Evolutionary conservation across 2,329 filamentous ascomycete genomes (phyloP), one percentile per base, ranked within the genome.

Genomic region (Ophiostoma sp.): DNA sequence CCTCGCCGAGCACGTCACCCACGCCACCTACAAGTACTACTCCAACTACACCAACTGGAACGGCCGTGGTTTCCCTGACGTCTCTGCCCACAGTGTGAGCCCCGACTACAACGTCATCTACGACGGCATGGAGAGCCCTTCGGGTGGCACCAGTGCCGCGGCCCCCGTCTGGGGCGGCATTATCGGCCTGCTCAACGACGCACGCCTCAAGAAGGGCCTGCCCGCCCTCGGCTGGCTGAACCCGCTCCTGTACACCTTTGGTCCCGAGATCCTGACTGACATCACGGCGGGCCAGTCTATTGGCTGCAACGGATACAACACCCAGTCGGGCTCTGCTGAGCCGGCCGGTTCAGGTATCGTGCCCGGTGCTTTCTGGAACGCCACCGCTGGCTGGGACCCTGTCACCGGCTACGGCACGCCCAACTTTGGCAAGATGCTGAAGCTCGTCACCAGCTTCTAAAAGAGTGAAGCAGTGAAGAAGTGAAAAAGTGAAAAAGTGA

Each of bases 121-220:
- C 49, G 75, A 76, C 44, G 75, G 74, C 7, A 64, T 67, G 1
- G 67, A 75, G 4, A 68, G 74, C 2, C 67, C 55, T 9, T 72
- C 74, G 1, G 78, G 77, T 14, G 78, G 78, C 27, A 79, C 78
- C 0, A 82, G 80, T 68, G 87, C 88, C 0, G 83, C 88, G 2
- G 79, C 85, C 0, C 89, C 89, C 0, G 79, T 87, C 0, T 83
- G 89, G 65, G 87, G 88, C 0, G 83, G 82, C 14, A 82, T 92
- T 71, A 78, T 92, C 65, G 81, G 84, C 0, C 81, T 90, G 49
- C 76, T 92, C 66, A 91, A 91, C 74, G 85, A 87, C 69, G 83
- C 84, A 36, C 80, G 87, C 44, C 76, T 89, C 64, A 78, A 82
- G 16, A 78, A 79, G n/a, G 84, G 84, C 1, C 82, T 82, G 74